These are phyloP conservation scores for Claviceps pusilla DNA, from an alignment of 2,329 filamentous ascomycete species.

Conservation along the genomic window DNA sequence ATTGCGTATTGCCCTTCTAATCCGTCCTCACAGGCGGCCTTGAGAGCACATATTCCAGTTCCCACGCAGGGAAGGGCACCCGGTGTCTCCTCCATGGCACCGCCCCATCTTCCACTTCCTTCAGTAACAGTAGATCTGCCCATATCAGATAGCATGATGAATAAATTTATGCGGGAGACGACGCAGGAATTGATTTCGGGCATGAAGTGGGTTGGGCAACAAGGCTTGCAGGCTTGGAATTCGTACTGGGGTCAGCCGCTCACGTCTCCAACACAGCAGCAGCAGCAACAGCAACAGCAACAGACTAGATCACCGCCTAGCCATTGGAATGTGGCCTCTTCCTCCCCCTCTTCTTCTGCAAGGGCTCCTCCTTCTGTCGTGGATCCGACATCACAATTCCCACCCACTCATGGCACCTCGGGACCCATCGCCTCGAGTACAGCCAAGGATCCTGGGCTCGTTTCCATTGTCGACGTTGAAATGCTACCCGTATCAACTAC, in stretches of 20 bases:
- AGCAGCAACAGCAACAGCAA: background rate
- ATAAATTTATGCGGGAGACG: constrained; percentile 63
- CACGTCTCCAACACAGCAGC: constrained; percentile 16
- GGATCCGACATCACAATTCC: constrained; percentile 41
- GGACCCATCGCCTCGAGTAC: constrained; percentile 41
- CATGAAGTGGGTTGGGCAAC: constrained; percentile 62
- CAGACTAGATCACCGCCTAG: constrained; percentile 30
- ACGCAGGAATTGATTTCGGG: constrained; percentile 65
- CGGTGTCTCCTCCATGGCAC: constrained; percentile 43
- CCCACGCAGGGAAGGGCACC: constrained; percentile 39
- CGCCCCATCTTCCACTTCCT: constrained; percentile 52
- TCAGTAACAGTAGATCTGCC: constrained; percentile 60
- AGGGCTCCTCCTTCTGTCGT: constrained; percentile 25
- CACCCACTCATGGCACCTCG: constrained; percentile 47
- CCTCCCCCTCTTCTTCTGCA: background rate
- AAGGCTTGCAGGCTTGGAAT: constrained; percentile 63
- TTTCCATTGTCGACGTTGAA: constrained; percentile 61
- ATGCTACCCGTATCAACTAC: constrained; percentile 35
- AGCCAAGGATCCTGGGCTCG: constrained; percentile 53
- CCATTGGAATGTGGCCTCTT: constrained; percentile 29
- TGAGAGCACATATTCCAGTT: constrained; percentile 51
- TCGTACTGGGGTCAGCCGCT: constrained; percentile 57
- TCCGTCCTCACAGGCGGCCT: constrained; percentile 54
- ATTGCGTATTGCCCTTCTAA: constrained; percentile 61
- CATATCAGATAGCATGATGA: constrained; percentile 55